Evolutionary conservation across 352 stramenopile species (phyloP).

Genomic region (Phytophthora boehmeriae): DNA sequence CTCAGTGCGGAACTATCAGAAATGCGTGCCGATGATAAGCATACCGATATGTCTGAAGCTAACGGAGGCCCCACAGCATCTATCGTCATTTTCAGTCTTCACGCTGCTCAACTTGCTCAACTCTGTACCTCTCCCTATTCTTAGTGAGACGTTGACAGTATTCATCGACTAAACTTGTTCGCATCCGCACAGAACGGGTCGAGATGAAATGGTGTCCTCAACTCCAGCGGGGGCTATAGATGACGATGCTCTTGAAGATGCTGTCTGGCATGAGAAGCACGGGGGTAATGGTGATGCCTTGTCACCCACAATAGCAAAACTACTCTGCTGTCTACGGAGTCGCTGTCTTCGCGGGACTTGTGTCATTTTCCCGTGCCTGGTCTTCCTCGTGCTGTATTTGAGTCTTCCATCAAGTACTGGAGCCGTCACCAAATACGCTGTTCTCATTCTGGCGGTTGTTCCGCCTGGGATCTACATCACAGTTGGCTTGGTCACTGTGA

Average conservation of each 20-base stretch:
- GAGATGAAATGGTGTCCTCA: slow-evolving; percentile 26
- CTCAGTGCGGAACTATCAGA: not conserved
- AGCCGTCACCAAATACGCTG: slow-evolving; percentile 26
- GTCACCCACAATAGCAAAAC: slow-evolving; percentile 41
- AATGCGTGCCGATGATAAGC: slow-evolving; percentile 12
- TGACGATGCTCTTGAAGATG: slow-evolving; percentile 46
- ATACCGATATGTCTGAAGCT: slow-evolving; percentile 15
- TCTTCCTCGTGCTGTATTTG: slow-evolving; percentile 63
- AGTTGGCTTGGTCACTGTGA: slow-evolving; percentile 37
- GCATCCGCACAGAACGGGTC: too few species aligned
- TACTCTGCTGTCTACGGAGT: slow-evolving; percentile 73
- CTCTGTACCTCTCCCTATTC: slow-evolving; percentile 23
- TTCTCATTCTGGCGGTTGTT: slow-evolving; percentile 55
- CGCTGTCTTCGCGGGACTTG: slow-evolving; percentile 61
- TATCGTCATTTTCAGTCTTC: slow-evolving; percentile 2
- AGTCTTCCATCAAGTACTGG: slow-evolving; percentile 35
- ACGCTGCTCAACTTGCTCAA: slow-evolving; percentile 2
- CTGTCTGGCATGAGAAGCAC: slow-evolving; percentile 69
- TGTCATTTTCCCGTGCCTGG: slow-evolving; percentile 52
- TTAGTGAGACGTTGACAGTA: slow-evolving; percentile 9
- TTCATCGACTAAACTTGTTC: not conserved
- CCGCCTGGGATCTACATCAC: slow-evolving; percentile 48
- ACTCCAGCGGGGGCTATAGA: slow-evolving; percentile 12
- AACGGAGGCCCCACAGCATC: slow-evolving; percentile 18
- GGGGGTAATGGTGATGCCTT: slow-evolving; percentile 24